Percentiles rank a stretch among this genome's conserved stretches.
Conservation (phyloP, 495 filamentous ascomycete genomes). For the Aspergillus panamensis region DNA sequence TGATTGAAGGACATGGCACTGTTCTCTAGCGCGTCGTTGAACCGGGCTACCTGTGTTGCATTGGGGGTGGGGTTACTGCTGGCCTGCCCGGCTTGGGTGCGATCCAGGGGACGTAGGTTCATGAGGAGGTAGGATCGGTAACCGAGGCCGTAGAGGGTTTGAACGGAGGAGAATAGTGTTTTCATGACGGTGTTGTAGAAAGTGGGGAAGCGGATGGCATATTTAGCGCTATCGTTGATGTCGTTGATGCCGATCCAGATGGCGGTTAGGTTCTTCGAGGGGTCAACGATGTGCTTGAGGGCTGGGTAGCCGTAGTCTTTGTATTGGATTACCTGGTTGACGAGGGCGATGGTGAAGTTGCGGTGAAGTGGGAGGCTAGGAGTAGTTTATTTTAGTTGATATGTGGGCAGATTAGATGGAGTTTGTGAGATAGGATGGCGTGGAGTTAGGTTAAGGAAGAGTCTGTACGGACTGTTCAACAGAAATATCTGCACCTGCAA, state of each 20-base stretch:
- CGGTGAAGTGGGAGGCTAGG: conserved; percentile 44
- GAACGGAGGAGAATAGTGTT: conserved; percentile 39
- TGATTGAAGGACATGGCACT: conserved; percentile 25
- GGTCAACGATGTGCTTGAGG: conserved; percentile 22
- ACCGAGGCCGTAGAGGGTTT: conserved; percentile 38
- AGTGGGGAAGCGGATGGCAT: conserved; percentile 33
- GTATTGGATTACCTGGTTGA: conserved; percentile 41
- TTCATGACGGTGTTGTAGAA: conserved; percentile 38
- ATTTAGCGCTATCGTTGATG: conserved; percentile 39
- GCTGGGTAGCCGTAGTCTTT: conserved; percentile 30
- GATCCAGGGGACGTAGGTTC: conserved; percentile 50
- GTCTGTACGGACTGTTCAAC: conserved; percentile 31
- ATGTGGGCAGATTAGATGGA: not conserved
- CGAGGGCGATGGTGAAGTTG: conserved; percentile 44
- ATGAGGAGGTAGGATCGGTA: conserved; percentile 48
- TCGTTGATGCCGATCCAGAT: conserved; percentile 49
- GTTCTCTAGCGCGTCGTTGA: conserved; percentile 32
- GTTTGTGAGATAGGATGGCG: not conserved
- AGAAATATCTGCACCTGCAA: conserved; percentile 50
- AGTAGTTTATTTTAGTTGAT: not conserved
- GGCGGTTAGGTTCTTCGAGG: conserved; percentile 33
- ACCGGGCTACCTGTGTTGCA: conserved; percentile 43
- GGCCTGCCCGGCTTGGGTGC: conserved; percentile 37
- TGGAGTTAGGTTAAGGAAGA: not conserved
- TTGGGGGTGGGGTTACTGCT: conserved; percentile 38